Conservation (phyloP, 2,329 filamentous ascomycete genomes). For the Sporothrix sp. region DNA sequence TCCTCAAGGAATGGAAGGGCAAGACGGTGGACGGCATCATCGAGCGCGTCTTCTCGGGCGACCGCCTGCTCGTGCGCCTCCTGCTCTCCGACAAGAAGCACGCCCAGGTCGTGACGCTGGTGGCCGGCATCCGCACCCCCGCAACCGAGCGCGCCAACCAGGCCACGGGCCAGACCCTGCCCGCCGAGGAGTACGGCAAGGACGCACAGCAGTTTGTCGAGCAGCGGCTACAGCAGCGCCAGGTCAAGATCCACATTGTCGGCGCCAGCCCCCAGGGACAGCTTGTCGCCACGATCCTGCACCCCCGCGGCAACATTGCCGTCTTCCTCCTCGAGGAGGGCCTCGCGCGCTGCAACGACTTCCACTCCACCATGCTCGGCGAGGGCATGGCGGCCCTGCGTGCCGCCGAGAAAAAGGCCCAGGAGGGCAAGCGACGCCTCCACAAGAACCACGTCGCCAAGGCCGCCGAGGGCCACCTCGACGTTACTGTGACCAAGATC, state of each 20-base stretch:
- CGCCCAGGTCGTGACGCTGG: conserved; percentile 74
- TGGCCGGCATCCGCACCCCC: conserved; percentile 83
- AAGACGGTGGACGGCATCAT: conserved; percentile 76
- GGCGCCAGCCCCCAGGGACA: conserved; percentile 85
- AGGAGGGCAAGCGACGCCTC: conserved; percentile 63
- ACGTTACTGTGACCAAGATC: conserved; percentile 77
- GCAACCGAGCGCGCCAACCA: conserved; percentile 77
- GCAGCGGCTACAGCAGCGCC: conserved; percentile 72
- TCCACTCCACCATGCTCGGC: conserved; percentile 87
- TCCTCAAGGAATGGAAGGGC: conserved; percentile 77
- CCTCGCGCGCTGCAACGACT: conserved; percentile 85
- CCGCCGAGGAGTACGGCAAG: conserved; percentile 81
- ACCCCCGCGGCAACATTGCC: conserved; percentile 87
- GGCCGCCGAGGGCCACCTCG: conserved; percentile 53
- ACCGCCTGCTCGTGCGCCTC: conserved; percentile 77
- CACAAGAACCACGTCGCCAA: conserved; percentile 76
- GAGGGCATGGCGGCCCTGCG: conserved; percentile 77
- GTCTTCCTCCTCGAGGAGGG: conserved; percentile 84
- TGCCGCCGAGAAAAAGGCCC: conserved; percentile 77
- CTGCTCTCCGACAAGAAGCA: conserved; percentile 75
- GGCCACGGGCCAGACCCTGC: conserved; percentile 67
- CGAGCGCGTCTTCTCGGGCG: conserved; percentile 83
- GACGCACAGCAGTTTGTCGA: conserved; percentile 87
- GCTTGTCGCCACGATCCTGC: conserved; percentile 76
- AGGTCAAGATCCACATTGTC: conserved; percentile 71